Percentiles rank a stretch among this genome's conserved stretches.
Evolutionary conservation across 2,329 filamentous ascomycete genomes (phyloP).

Genomic region (Gnomoniopsis smithogilvyi): DNA sequence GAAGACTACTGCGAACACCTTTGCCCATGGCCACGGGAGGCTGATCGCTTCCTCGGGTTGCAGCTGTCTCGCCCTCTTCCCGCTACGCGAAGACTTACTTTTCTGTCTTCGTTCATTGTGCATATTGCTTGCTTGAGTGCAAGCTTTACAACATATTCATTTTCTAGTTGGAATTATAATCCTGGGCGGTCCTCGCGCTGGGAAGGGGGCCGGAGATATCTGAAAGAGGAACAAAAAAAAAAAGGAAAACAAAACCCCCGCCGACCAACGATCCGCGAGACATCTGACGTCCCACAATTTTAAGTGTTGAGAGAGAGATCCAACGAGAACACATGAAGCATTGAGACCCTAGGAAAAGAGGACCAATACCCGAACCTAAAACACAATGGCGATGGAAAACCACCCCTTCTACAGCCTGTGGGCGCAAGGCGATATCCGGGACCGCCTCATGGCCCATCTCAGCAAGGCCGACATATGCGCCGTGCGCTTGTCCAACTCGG

Average conservation of each 20-base stretch:
- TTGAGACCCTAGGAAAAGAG: slow-evolving; percentile 1
- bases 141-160: slow-evolving; percentile 2
- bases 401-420: slow-evolving; percentile 54
- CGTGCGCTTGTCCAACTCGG: slow-evolving; percentile 65
- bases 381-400: slow-evolving; percentile 48
- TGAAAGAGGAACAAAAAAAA: neutral
- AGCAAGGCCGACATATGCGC: slow-evolving; percentile 51
- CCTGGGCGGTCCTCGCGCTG: slow-evolving; percentile 8
- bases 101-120: slow-evolving; percentile 7
- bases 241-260: neutral
- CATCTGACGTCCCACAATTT: too few species aligned
- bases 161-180: slow-evolving; percentile 7
- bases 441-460: slow-evolving; percentile 47
- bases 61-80: slow-evolving; percentile 15
- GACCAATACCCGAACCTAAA: slow-evolving; percentile 17
- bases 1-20: slow-evolving; percentile 14
- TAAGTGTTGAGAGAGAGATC: too few species aligned
- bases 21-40: slow-evolving; percentile 17
- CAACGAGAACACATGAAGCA: neutral
- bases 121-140: slow-evolving; percentile 8
- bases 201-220: slow-evolving; percentile 12
- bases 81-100: slow-evolving; percentile 3
- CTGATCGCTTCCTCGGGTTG: slow-evolving; percentile 18
- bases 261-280: too few species aligned
- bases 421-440: slow-evolving; percentile 48